Conservation (phyloP, 371 early-diverging fungal genomes). For the Mucor piriformis region DNA sequence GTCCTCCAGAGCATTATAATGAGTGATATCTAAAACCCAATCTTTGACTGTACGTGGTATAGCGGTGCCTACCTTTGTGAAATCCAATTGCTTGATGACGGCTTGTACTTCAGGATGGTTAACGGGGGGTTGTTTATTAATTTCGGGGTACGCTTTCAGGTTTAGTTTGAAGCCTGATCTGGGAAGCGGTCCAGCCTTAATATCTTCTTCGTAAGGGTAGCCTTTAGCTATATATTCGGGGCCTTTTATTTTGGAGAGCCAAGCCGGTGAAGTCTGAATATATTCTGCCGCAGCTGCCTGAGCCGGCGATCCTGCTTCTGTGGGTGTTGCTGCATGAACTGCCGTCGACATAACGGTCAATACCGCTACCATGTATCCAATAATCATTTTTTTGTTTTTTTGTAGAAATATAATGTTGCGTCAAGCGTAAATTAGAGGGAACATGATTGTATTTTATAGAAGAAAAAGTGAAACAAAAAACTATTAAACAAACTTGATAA, state of each 20-base stretch:
- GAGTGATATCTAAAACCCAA: constrained; percentile 32
- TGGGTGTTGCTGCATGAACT: not conserved
- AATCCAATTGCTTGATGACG: constrained; percentile 48
- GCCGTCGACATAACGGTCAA: not conserved
- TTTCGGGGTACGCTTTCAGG: constrained; percentile 31
- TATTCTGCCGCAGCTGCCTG: not conserved
- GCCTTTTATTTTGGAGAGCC: constrained; percentile 30
- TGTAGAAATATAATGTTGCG: too few relatives aligned
- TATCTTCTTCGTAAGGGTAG: constrained; percentile 29
- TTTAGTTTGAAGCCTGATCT: constrained; percentile 13
- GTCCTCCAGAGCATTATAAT: constrained; percentile 28
- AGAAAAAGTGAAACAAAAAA: not conserved
- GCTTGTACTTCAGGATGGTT: constrained; percentile 52
- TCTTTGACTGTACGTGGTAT: constrained; percentile 27
- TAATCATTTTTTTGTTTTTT: not conserved
- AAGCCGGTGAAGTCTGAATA: constrained; percentile 36
- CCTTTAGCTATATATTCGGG: constrained; percentile 18
- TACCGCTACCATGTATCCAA: not conserved
- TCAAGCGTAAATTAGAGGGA: not conserved
- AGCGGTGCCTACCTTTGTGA: constrained; percentile 48
- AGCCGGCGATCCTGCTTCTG: not conserved
- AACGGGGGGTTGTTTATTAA: constrained; percentile 29
- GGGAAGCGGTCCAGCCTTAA: constrained; percentile 22
- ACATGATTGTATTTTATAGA: not conserved
- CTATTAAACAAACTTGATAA: not conserved